A percentile compares a stretch with the other conserved stretches of the same genome.
These are phyloP conservation scores for Vitis amurensis DNA, from an alignment of 164 flowering plant species.

Conservation along the genomic window DNA sequence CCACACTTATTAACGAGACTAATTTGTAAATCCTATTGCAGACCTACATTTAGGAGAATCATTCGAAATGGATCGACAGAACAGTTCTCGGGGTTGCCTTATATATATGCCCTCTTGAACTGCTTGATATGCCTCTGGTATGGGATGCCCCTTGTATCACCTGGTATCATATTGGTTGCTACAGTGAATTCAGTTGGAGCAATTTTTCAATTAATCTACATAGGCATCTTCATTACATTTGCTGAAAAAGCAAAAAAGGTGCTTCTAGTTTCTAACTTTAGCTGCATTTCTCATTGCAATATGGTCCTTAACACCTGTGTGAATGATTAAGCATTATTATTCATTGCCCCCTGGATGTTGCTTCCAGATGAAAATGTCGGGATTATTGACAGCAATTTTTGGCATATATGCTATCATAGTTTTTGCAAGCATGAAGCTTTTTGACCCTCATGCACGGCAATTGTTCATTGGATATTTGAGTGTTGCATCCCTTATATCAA, in stretches of 20 bases:
- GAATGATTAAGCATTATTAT: background rate
- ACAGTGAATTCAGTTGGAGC: slow-evolving; percentile 80
- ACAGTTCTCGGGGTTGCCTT: slow-evolving; percentile 76
- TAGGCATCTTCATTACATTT: slow-evolving; percentile 44
- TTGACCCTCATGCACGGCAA: slow-evolving; percentile 41
- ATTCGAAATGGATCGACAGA: slow-evolving; percentile 60
- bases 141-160: slow-evolving; percentile 58
- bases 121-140: slow-evolving; percentile 74
- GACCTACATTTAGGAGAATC: slow-evolving; percentile 74
- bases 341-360: background rate
- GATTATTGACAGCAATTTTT: slow-evolving; percentile 48
- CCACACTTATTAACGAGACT: background rate
- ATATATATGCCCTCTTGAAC: slow-evolving; percentile 26
- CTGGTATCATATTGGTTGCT: slow-evolving; percentile 53
- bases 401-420: slow-evolving; percentile 38
- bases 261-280: background rate
- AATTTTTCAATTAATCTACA: slow-evolving; percentile 58
- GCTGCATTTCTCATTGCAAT: background rate
- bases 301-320: background rate
- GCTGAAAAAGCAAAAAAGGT: slow-evolving; percentile 63
- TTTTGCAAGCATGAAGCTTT: slow-evolving; percentile 42
- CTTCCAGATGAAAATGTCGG: slow-evolving; percentile 58
- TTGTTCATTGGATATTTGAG: slow-evolving; percentile 65
- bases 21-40: slow-evolving; percentile 18
- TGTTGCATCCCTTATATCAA: slow-evolving; percentile 69